Percentiles rank a stretch among this genome's conserved stretches.
Conservation (phyloP, 768 basidiomycete species). For the Fomitopsis serialis region DNA sequence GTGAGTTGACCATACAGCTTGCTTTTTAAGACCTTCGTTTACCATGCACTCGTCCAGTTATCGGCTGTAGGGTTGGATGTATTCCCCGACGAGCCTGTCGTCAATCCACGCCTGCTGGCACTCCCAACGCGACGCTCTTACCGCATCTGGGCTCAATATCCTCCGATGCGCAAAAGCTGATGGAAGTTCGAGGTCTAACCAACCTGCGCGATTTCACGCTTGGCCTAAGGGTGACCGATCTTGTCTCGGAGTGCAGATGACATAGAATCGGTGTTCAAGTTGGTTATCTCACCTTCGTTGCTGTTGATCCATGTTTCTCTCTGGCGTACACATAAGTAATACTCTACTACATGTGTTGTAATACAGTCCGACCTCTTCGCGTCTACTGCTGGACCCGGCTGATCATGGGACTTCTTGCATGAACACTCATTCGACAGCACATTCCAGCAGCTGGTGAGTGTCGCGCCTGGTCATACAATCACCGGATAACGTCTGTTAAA, state of each 20-base stretch:
- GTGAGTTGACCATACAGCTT: constrained; percentile 39
- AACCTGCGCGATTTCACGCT: not conserved
- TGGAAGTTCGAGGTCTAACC: constrained; percentile 76
- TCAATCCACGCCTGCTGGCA: constrained; percentile 71
- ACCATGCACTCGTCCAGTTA: constrained; percentile 39
- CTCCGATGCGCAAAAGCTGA: constrained; percentile 69
- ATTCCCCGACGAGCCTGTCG: constrained; percentile 76
- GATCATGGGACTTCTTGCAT: no score
- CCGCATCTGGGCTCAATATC: constrained; percentile 93
- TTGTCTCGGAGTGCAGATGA: not conserved
- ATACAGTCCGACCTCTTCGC: no score
- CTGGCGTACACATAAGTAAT: no score
- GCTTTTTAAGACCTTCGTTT: not conserved
- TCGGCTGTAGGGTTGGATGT: constrained; percentile 81
- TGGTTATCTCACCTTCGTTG: no score
- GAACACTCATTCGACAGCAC: no score
- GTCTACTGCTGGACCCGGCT: no score
- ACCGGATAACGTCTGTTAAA: no score
- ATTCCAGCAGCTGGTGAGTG: no score
- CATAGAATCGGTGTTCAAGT: no score
- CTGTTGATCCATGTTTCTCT: no score
- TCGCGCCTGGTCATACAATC: no score
- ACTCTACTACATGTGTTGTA: no score
- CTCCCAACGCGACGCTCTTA: constrained; percentile 79
- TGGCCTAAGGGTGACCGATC: not conserved